Percentiles rank a stretch among this genome's conserved stretches.
Conservation (phyloP, 805 yeast species). For the Wickerhamomyces strasburgensis region DNA sequence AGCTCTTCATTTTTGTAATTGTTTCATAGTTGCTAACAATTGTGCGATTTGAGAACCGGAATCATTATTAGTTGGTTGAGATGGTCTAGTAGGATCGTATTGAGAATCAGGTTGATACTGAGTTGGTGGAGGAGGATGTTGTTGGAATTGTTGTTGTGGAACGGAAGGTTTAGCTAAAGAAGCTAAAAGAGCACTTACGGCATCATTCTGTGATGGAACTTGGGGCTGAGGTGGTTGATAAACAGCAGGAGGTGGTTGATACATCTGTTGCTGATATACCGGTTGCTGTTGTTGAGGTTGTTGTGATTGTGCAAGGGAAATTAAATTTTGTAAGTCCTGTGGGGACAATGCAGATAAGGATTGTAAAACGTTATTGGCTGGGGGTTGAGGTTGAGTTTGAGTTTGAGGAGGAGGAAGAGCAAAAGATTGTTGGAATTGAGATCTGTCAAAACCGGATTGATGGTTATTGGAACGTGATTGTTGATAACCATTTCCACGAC, state of each 20-base stretch:
- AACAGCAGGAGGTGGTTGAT: constrained; percentile 3
- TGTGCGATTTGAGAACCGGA: neutral
- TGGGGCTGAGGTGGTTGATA: constrained; percentile 17
- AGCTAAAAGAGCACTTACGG: constrained; percentile 5
- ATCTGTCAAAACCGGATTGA: neutral
- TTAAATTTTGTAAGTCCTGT: neutral
- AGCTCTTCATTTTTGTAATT: neutral
- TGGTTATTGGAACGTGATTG: constrained; percentile 1
- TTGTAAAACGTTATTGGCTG: neutral
- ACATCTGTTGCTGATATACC: constrained; percentile 1
- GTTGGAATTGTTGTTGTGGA: neutral
- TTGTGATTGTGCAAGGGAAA: neutral
- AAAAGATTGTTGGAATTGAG: neutral
- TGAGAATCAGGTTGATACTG: neutral
- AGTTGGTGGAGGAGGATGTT: constrained; percentile 1
- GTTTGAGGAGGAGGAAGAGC: neutral
- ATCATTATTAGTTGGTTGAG: neutral
- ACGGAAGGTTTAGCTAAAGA: neutral
- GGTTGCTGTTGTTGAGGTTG: neutral
- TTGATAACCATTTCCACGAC: neutral
- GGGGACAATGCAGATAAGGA: neutral
- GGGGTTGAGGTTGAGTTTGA: neutral
- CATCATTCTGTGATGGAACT: constrained; percentile 16
- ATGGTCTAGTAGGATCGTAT: neutral
- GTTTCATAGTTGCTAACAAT: neutral